Base-by-base conservation (phyloP, 192 early-diverging fungal species). In the Coemansia umbellata region DNA sequence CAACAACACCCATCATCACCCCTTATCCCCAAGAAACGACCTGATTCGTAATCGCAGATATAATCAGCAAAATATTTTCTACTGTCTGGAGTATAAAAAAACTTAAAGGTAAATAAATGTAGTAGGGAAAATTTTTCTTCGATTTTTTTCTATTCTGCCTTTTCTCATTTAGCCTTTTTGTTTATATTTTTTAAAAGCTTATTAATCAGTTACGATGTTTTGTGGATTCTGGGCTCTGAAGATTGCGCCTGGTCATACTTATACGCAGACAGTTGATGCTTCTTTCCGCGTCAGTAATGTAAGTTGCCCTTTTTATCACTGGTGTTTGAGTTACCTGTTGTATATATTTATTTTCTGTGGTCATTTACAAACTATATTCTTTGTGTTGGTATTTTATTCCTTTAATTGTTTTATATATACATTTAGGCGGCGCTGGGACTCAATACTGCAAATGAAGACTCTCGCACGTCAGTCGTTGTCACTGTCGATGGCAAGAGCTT, bases 201-300 rank as follows among this genome's bases (percentile, higher is more conserved):
- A n/a, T n/a, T n/a, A n/a, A n/a, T n/a, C n/a, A n/a, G n/a, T n/a
- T 65, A 62, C 41, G 50, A 80, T 57, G 66, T 74, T 80, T 50
- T 63, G 77, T 60, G 80, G 82, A 45, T 82, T 84, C 59, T 84
- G 82, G 82, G 82, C 85, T 47, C 70, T 92, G 39, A 82, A 81
- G 48, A 79, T 91, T 43, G 72, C 79, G 18, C 84, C 87, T 40
- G 78, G 80, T 40, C 89, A 88, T 74, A 82, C 86, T 22, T 91
- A 88, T 63, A 80, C 83, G 45, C 89, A 92, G 56, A 69, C 78
- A 18, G 89, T 92, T 22, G 86, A 91, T 43, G 66, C 75, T 41
- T 70, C 86, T n/a, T 92, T 94, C 81, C 80, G 84, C 44, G 50
- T 94, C 41, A 83, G 87, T 26, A 87, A 87, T 71, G 86, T 87